Evolutionary conservation across 179 eudicot genomes (phyloP).

Genomic region (Actinidia chinensis): DNA sequence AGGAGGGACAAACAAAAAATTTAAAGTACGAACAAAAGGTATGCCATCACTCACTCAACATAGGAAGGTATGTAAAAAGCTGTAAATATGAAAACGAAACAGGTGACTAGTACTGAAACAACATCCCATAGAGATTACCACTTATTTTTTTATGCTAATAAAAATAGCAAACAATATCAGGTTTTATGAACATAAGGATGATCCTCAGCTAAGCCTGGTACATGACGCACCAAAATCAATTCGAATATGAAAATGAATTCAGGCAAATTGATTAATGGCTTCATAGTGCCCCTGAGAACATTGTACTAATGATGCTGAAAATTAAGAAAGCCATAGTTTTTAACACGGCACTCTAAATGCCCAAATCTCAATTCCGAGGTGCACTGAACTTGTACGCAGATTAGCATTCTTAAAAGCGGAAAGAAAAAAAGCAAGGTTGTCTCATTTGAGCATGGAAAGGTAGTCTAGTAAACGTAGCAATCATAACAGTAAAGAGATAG

Average conservation of each 20-base stretch:
- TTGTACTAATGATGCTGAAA: too few relatives aligned
- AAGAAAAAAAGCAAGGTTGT: not conserved
- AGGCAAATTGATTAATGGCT: not conserved
- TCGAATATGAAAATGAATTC: not conserved
- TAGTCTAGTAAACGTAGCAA: not conserved
- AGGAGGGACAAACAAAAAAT: not conserved
- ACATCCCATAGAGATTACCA: not conserved
- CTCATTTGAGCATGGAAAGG: not conserved
- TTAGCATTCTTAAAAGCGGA: not conserved
- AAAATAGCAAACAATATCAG: not conserved
- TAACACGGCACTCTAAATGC: too few relatives aligned
- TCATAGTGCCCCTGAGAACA: too few relatives aligned
- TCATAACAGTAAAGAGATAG: too few relatives aligned
- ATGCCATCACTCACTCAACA: constrained; percentile 8
- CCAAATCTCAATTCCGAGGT: too few relatives aligned
- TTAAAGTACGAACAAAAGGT: not conserved
- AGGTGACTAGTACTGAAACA: not conserved
- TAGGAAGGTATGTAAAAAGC: not conserved
- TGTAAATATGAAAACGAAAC: not conserved
- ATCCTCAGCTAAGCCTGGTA: not conserved
- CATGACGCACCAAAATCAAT: not conserved
- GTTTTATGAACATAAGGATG: not conserved
- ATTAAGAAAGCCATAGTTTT: too few relatives aligned
- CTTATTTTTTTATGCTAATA: not conserved
- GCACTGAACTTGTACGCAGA: too few relatives aligned